A percentile compares a stretch with the other conserved stretches of the same genome.
Conservation (phyloP, 2,329 filamentous ascomycete genomes). For the Monosporascus sp. region DNA sequence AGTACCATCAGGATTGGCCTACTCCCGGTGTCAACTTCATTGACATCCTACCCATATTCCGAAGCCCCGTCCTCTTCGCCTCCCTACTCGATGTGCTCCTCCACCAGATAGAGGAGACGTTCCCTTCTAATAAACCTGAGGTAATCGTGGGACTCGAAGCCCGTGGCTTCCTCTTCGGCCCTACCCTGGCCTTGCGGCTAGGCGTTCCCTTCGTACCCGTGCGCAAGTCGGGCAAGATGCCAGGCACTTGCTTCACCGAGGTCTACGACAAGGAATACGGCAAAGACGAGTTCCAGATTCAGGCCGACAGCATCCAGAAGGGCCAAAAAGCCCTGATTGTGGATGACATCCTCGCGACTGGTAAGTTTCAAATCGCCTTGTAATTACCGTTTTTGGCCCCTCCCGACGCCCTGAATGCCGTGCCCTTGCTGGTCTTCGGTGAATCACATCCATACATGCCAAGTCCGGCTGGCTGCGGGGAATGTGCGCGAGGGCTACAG, state of each 20-base stretch:
- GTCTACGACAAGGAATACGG: conserved; percentile 95
- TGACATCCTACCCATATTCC: conserved; percentile 96
- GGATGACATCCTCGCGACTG: conserved; percentile 97
- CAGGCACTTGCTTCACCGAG: conserved; percentile 80
- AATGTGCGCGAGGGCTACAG: too few species aligned
- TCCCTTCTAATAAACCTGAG: conserved; percentile 64
- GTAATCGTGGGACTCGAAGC: conserved; percentile 92
- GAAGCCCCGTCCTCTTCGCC: conserved; percentile 66
- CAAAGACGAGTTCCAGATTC: conserved; percentile 92
- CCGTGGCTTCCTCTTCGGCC: conserved; percentile 92
- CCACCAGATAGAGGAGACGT: conserved; percentile 66
- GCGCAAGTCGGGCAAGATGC: conserved; percentile 92
- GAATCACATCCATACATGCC: too few species aligned
- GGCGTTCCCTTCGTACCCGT: conserved; percentile 88
- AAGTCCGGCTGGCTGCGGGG: too few species aligned
- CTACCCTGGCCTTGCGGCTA: conserved; percentile 75
- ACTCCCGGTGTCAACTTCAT: conserved; percentile 91
- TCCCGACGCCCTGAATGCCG: too few species aligned
- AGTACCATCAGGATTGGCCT: conserved; percentile 88
- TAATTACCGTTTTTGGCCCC: too few species aligned
- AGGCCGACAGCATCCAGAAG: conserved; percentile 74
- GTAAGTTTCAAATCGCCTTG: conserved; percentile 46
- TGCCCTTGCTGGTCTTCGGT: too few species aligned
- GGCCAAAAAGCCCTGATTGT: conserved; percentile 90
- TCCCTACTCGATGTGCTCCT: conserved; percentile 79